These are phyloP conservation scores for Lizonia empirigonia DNA, from an alignment of 2,329 filamentous ascomycete species.

Conservation along the genomic window DNA sequence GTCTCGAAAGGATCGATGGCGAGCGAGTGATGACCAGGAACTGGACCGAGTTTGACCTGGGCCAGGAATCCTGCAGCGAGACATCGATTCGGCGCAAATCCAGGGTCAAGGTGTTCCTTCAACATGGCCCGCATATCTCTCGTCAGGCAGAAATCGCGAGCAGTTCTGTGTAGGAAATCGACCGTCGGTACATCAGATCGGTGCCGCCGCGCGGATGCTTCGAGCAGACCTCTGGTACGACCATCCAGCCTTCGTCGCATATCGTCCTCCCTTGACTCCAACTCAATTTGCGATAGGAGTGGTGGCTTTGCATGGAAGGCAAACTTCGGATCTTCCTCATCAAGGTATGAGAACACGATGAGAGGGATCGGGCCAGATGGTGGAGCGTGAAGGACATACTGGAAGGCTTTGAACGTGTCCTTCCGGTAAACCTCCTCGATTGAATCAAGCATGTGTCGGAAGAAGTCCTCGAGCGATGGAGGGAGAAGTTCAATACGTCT, in stretches of 20 bases:
- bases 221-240: neutral
- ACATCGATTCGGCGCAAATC: too few relatives aligned
- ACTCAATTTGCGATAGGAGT: neutral
- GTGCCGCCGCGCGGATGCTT: neutral
- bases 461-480: neutral
- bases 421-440: neutral
- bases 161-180: neutral
- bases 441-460: neutral
- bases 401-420: neutral
- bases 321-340: neutral
- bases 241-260: neutral
- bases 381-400: neutral
- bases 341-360: neutral
- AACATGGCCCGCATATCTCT: too few relatives aligned
- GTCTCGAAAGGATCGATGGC: too few relatives aligned
- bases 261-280: too few relatives aligned
- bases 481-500: conserved; percentile 31
- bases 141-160: too few relatives aligned
- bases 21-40: too few relatives aligned
- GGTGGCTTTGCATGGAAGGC: neutral
- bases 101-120: too few relatives aligned
- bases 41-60: too few relatives aligned
- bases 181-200: too few relatives aligned
- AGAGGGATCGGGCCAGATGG: too few relatives aligned
- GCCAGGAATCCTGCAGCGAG: too few relatives aligned